Evolutionary conservation across 805 yeast species (phyloP), one percentile per base, ranked within the genome.

Genomic region (Ogataea paraovalis): DNA sequence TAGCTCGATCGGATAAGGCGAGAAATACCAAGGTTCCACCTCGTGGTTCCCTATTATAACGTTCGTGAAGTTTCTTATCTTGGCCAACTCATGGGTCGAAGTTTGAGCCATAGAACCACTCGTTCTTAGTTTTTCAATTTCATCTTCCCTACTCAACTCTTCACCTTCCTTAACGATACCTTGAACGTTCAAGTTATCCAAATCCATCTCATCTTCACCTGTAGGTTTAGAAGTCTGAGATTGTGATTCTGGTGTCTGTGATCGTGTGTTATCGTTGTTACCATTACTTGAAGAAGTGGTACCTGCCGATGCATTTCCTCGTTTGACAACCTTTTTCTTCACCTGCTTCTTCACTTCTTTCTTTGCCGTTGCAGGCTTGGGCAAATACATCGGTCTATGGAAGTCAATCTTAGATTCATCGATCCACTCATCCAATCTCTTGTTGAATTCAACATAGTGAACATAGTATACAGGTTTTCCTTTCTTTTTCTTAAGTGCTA

Each of bases 1-100:
- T 47, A 90, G 75, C 63, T 94, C 99, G 14, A 89, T 75, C 0
- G 99, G 99, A 65, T 94, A 94, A 1, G 99, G 98, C 1, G 96
- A 87, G 61, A 94, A 94, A 68, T 94, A 94, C 99, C 99, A 94
- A 2, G 99, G 99, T 65, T 94, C 99, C 45, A 94, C 89, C 56
- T 87, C 86, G 65, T 83, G 89, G 53, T 85, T 85, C 1, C 99
- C 99, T 69, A 94, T 80, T 3, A 88, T 84, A 4, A 94, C 80
- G 46, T 79, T 76, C 41, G 79, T 74, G 52, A 94, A 74, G 62
- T 94, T 94, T 56, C 98, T 78, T 41, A 94, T 97, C 47, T 94
- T 76, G 0, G 98, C 90, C 21, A 92, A 87, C 61, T 92, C 98
- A 47, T 82, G 77, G 51, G 84, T 85, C 50, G 78, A 75, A 57